phyloP scores from a whole-genome alignment of 163 green algal species.

The Prototheca stagnorum region DNA sequence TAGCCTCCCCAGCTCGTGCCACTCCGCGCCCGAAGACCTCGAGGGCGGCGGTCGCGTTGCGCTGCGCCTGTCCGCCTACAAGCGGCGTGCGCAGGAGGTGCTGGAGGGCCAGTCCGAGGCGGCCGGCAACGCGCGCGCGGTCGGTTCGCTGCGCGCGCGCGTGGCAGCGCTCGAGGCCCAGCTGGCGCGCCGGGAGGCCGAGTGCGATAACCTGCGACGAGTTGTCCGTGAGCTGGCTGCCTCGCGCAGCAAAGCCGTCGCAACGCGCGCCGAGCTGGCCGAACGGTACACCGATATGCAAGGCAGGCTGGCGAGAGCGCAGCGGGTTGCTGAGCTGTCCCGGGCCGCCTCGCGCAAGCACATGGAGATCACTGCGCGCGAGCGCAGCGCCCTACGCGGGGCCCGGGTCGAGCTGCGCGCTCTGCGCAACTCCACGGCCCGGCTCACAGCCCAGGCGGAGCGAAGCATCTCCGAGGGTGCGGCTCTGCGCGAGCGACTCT shows the following conservation, averaged over 20 bases:
- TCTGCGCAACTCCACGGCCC: too few species aligned
- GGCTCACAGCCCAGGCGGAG: too few species aligned
- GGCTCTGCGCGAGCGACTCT: too few species aligned
- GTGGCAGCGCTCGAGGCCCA: slow-evolving; percentile 8
- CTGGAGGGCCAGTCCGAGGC: background rate
- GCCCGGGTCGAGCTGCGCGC: too few species aligned
- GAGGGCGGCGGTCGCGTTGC: background rate
- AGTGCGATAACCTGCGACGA: slow-evolving; percentile 23
- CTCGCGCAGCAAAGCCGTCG: slow-evolving; percentile 14
- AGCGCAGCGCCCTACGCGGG: too few species aligned
- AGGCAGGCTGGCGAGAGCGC: slow-evolving; percentile 19
- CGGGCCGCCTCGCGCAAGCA: slow-evolving; percentile 28
- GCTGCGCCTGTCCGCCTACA: background rate
- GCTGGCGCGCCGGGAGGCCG: background rate
- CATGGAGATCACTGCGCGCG: slow-evolving; percentile 25
- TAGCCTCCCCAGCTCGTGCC: too few species aligned
- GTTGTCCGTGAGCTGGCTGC: slow-evolving; percentile 30
- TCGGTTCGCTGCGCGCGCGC: background rate
- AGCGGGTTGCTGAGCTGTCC: slow-evolving; percentile 27
- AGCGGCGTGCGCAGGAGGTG: background rate
- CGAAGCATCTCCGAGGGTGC: too few species aligned
- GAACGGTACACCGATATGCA: slow-evolving; percentile 27
- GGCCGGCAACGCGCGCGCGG: background rate
- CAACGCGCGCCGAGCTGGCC: slow-evolving; percentile 5
- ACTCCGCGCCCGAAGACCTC: too few species aligned